Conservation (phyloP, 192 early-diverging fungal species). For the Linnemannia hyalina region DNA sequence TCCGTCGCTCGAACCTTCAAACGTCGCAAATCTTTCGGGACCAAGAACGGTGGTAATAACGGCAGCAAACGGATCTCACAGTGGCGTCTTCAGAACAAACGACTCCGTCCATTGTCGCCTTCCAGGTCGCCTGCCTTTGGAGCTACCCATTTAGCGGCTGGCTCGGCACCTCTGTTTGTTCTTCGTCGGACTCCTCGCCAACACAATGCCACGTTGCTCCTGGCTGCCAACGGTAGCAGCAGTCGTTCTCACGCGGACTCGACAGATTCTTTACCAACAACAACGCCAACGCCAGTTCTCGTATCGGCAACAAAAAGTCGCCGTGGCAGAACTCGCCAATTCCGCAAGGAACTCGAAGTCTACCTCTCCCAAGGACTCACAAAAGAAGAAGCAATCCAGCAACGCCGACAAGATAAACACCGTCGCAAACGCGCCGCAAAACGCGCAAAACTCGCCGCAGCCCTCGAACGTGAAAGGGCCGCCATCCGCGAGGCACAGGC, state of each 20-base stretch:
- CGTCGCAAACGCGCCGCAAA: neutral
- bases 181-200: neutral
- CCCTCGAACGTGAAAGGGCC: neutral
- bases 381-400: slow-evolving; percentile 24
- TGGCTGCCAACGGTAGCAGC: neutral
- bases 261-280: neutral
- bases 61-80: slow-evolving; percentile 16
- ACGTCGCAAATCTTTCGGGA: neutral
- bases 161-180: neutral
- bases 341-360: slow-evolving; percentile 33
- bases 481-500: neutral
- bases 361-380: slow-evolving; percentile 29
- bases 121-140: neutral
- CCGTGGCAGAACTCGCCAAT: slow-evolving; percentile 27
- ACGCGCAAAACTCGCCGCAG: neutral
- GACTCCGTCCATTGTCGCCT: neutral
- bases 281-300: neutral
- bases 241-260: neutral
- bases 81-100: slow-evolving; percentile 25
- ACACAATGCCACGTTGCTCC: neutral
- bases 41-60: neutral
- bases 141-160: neutral
- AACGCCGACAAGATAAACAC: slow-evolving; percentile 13
- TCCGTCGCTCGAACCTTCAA: slow-evolving; percentile 25
- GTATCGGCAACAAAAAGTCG: slow-evolving; percentile 7